These are phyloP conservation scores for Hordeum pubiflorum DNA, from an alignment of 202 grass and related monocot genomes.

Conservation along the genomic window DNA sequence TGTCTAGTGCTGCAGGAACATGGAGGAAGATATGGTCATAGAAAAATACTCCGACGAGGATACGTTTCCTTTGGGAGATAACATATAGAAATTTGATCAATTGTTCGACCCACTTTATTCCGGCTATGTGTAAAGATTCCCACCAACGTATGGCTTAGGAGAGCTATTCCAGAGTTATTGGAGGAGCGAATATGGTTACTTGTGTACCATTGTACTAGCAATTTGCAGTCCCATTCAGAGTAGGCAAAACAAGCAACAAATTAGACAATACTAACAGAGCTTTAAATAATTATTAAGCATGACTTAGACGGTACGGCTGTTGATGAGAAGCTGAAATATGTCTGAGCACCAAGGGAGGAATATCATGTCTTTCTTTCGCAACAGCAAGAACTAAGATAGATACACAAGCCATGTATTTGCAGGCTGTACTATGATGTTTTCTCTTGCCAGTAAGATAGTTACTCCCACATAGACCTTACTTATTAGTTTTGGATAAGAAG, in stretches of 20 bases:
- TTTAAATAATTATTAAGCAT: neutral
- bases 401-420: neutral
- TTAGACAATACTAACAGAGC: neutral
- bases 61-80: neutral
- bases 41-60: slow-evolving; percentile 8
- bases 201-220: neutral
- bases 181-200: slow-evolving; percentile 20
- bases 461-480: neutral
- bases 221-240: slow-evolving; percentile 8
- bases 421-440: slow-evolving; percentile 1
- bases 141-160: slow-evolving; percentile 6
- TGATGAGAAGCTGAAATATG: neutral
- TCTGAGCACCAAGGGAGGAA: neutral
- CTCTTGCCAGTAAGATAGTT: neutral
- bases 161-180: slow-evolving; percentile 39
- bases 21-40: slow-evolving; percentile 27
- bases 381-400: neutral
- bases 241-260: neutral
- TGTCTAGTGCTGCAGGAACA: slow-evolving; percentile 20
- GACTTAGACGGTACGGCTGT: neutral
- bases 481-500: too few species aligned
- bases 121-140: slow-evolving; percentile 24
- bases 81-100: slow-evolving; percentile 20
- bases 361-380: neutral
- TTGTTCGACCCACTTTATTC: slow-evolving; percentile 24